Evolutionary conservation across 2,329 filamentous ascomycete genomes (phyloP), one percentile per base, ranked within the genome.

Genomic region (Ophiostoma pallidulum): DNA sequence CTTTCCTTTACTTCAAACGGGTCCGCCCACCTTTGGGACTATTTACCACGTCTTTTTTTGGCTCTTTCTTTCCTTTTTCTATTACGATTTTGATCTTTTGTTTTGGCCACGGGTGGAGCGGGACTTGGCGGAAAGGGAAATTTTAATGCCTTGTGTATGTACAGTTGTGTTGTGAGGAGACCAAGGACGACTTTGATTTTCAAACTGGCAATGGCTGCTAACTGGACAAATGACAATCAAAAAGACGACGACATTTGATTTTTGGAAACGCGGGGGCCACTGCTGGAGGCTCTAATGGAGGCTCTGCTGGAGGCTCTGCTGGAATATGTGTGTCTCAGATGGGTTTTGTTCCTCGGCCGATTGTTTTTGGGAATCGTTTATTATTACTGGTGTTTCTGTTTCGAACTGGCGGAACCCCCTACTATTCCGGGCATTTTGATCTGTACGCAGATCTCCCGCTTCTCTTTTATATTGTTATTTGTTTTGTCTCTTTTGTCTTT

Each of bases 111-210:
- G n/a, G n/a, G n/a, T n/a, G n/a, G n/a, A n/a, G n/a, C n/a, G n/a
- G n/a, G n/a, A n/a, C n/a, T n/a, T n/a, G n/a, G n/a, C n/a, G n/a
- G n/a, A n/a, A n/a, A 29, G 10, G 39, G 47, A 38, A 39, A 42
- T 32, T 32, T 13, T 46, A 46, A 46, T 46, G 48, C 18, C 43
- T 36, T 26, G 32, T 46, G 37, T 45, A 38, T 46, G 42, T 13
- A 6, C 5, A 28, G 24, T n/a, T 33, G 31, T 33, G 12, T 7
- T 13, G 12, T 45, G 37, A 26, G 18, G n/a, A 24, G 24, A 37
- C 4, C 12, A 28, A 24, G 28, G 33, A 26, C 14, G 31, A 28
- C 24, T 14, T n/a, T 29, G 12, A 29, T 37, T 41, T 19, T 6
- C 24, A 19, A 22, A 26, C 14, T 35, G 16, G 22, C 16, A 16